phyloP scores from a whole-genome alignment of 2,329 filamentous ascomycete genomes.

The Fusarium miscanthi region DNA sequence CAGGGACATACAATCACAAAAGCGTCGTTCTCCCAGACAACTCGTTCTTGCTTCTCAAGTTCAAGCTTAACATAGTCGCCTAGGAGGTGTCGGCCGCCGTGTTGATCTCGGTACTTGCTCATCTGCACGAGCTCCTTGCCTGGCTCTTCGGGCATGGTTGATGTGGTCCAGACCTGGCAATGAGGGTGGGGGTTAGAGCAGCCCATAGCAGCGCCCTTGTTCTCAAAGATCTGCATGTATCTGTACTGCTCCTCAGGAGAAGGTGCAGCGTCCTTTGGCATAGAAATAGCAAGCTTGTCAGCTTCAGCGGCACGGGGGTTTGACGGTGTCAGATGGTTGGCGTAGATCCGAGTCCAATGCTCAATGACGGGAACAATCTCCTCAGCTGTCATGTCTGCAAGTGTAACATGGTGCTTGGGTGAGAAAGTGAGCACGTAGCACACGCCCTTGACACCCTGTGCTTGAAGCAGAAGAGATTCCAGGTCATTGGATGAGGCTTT shows the following conservation, averaged over 20 bases:
- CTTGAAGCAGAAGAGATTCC: constrained; percentile 80
- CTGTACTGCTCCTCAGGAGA: constrained; percentile 79
- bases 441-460: constrained; percentile 89
- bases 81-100: constrained; percentile 80
- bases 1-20: constrained; percentile 94
- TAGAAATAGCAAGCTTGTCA: constrained; percentile 54
- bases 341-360: constrained; percentile 93
- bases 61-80: constrained; percentile 90
- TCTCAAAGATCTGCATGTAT: constrained; percentile 99
- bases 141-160: constrained; percentile 89
- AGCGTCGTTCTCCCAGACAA: constrained; percentile 86
- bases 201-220: constrained; percentile 97
- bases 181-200: constrained; percentile 99
- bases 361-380: constrained; percentile 87
- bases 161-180: constrained; percentile 96
- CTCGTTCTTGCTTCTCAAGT: constrained; percentile 80
- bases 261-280: constrained; percentile 52
- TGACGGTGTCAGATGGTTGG: constrained; percentile 78
- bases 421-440: constrained; percentile 98
- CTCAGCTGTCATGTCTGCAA: constrained; percentile 83
- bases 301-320: constrained; percentile 68
- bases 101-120: constrained; percentile 78
- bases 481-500: constrained; percentile 64
- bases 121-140: constrained; percentile 81
- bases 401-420: constrained; percentile 86